phyloP scores from a whole-genome alignment of 75 land plant species.

The Isoetes taiwanensis region DNA sequence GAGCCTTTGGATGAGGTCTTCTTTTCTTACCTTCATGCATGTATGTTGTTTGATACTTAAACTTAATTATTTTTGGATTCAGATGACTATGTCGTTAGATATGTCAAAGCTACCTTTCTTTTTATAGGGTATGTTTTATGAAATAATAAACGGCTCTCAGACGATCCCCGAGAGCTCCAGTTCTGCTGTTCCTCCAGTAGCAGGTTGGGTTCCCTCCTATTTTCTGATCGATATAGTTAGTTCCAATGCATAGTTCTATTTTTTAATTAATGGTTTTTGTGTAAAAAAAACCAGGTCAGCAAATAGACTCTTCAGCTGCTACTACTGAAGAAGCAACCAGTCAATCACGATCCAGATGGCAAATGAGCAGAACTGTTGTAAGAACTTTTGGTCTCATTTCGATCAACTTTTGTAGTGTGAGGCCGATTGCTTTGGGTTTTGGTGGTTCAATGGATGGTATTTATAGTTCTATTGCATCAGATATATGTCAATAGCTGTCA shows the following conservation, averaged over 20 bases:
- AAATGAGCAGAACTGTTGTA: slow-evolving; percentile 85
- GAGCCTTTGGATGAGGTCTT: slow-evolving; percentile 1
- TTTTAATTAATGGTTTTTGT: neutral
- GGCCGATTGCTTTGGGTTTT: neutral
- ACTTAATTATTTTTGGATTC: neutral
- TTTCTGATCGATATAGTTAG: neutral
- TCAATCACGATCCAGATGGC: slow-evolving; percentile 57
- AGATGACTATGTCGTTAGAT: neutral
- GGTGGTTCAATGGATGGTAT: neutral
- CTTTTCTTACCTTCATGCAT: neutral
- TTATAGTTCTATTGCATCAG: neutral
- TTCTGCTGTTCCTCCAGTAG: neutral
- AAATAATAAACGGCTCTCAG: slow-evolving; percentile 19
- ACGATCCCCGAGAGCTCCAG: slow-evolving; percentile 17
- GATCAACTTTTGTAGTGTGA: too few species aligned
- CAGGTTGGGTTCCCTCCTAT: neutral
- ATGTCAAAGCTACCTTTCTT: neutral
- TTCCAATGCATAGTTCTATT: neutral
- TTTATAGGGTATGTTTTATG: slow-evolving; percentile 24
- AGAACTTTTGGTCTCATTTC: neutral
- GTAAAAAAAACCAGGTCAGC: slow-evolving; percentile 17
- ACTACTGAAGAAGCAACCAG: slow-evolving; percentile 52
- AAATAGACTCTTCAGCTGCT: slow-evolving; percentile 13
- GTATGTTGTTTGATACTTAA: neutral
- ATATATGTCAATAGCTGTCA: too few species aligned